Evolutionary conservation across 2,329 filamentous ascomycete species (phyloP), one percentile per base, ranked within the genome.

Genomic region (Phyllosticta paracitricarpa): DNA sequence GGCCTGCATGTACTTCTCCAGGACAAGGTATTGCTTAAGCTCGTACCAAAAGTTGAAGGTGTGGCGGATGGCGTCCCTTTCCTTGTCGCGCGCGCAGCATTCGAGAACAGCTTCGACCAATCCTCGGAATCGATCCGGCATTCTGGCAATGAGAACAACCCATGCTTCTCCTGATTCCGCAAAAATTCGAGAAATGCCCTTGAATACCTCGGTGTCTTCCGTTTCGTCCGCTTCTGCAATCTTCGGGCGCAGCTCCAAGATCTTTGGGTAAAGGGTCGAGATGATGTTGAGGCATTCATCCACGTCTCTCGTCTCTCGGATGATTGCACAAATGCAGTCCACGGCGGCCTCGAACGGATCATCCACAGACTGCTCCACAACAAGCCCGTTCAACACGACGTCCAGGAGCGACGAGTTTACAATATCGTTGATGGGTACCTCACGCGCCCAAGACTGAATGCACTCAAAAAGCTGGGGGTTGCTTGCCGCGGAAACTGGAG

Each of bases 31-130:
- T 73, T 97, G 91, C 79, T 99, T 99, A 55, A 99, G 82, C 71
- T 99, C 94, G 72, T 95, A 97, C 94, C 94, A 99, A 77, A 99
- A 97, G 66, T 85, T 86, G 76, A 99, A 99, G 0, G 95, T 99
- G 69, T 94, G 86, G 59, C 91, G 89, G 65, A 99, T 91, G 4
- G 92, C 91, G 66, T 99, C 94, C 64, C 89, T 85, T 59, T 97
- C 93, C 71, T 86, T 86, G 73, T 99, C 94, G 66, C 89, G 84
- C 10, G 88, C 84, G 63, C 90, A 92, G 70, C 91, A 96, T 76
- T 97, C 92, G n/a, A 97, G 81, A 17, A 99, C 86, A 6, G 89
- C 86, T 69, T 97, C 91, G 10, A 99, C 93, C 4, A 99, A 80
- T 10, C 84, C 85, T 51, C 89, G 84, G 78, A 97, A 97, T 57